Evolutionary conservation across 2,329 filamentous ascomycete genomes (phyloP), one percentile per base, ranked within the genome.

Genomic region (Cladosporium sphaerospermum): DNA sequence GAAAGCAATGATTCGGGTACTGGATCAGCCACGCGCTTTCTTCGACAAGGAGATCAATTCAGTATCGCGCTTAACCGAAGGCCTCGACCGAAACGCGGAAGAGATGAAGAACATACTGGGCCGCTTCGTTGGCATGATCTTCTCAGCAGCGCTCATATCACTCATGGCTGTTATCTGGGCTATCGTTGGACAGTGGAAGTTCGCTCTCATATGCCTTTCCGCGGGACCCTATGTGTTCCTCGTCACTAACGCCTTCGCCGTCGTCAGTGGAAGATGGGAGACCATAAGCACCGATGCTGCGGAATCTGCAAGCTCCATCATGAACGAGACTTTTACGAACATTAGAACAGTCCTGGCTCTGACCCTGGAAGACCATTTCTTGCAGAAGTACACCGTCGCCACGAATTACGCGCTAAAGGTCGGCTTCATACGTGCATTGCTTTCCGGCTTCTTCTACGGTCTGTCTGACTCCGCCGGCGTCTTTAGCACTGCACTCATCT

Each of bases 91-190:
- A 13, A 88, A 89, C 61, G 87, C 86, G 0, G 90, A 97, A 66
- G 89, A 96, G 65, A 91, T 93, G 81, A 81, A 88, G 8, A 90
- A 88, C 60, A 73, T 97, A 0, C 77, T 95, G 0, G 86, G 88
- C 2, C 81, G 86, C 1, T 95, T 96, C 63, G 77, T 85, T 0
- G 85, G 86, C 1, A 81, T 86, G 50, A 69, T 86, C 1, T 75
- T 91, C 11, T 80, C 85, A 9, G 83, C 87, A 3, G 64, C 75
- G 0, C 70, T 82, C 48, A 91, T 95, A 78, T 76, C 88, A 14
- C 53, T 72, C 0, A 78, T 86, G n/a, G 83, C 88, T 0, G 62
- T 93, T 6, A 63, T 79, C 2, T 96, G 90, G 91, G 84, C 88
- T 3, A 68, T 95, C 13, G 66, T 76, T 1, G 79, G 86, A 31